Evolutionary conservation across 495 filamentous ascomycete species (phyloP), one percentile per base, ranked within the genome.

Genomic region (Daldinia loculata): DNA sequence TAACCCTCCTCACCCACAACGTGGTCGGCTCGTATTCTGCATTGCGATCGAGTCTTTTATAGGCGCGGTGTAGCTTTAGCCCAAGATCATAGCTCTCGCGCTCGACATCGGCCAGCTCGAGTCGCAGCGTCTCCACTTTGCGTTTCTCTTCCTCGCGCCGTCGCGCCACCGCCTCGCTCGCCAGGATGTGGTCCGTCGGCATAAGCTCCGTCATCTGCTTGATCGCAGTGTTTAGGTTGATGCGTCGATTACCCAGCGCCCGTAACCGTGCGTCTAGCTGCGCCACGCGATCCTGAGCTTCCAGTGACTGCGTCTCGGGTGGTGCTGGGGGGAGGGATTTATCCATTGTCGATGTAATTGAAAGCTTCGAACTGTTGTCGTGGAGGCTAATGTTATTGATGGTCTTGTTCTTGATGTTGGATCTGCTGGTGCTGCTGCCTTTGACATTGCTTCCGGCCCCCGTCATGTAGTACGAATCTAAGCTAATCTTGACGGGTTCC

Each of bases 1-100:
- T 87, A 62, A 87, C 90, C 62, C 93, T 82, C 77, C 91, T 84
- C 50, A 98, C 89, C 94, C 94, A 98, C 17, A 98, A 78, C 64
- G 87, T 87, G 5, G 89, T 92, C 11, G 88, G 87, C 67, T 92
- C 89, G 62, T 86, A 91, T 15, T 80, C 81, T 4, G 82, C 86
- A 55, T 89, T 85, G 50, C 86, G 84, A 73, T 94, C 91, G 50
- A 86, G 81, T 63, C 91, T 85, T 78, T 92, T 94, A 80, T 89
- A 94, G 6, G 92, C 92, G 55, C 93, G 80, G 75, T 95, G 89
- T 45, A 97, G 78, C 80, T 89, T 92, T 73, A 98, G 75, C 9
- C 94, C 94, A 41, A 95, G 82, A 67, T 97, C 94, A 75, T 97
- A 93, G 75, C 94, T 89, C 79, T 95, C 89, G 64, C 88, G 84